Evolutionary conservation across 1,284 basidiomycete species (phyloP).

Genomic region (Fistulinella staudtii): DNA sequence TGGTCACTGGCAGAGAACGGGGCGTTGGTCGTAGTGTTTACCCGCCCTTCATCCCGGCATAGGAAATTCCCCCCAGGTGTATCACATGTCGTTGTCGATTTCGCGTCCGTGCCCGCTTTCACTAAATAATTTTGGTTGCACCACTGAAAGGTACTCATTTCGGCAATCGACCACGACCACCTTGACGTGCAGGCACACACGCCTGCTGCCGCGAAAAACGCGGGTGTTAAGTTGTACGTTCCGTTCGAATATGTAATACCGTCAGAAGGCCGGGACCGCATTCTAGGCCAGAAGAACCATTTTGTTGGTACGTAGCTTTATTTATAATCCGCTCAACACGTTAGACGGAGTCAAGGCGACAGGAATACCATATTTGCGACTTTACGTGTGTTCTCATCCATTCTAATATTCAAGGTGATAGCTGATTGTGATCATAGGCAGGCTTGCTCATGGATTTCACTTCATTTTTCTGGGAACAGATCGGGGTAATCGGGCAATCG

Average conservation of each 20-base stretch:
- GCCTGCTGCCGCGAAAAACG: slow-evolving; percentile 29
- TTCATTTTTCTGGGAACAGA: slow-evolving; percentile 14
- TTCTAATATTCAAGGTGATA: background rate
- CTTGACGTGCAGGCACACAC: slow-evolving; percentile 24
- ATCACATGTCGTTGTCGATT: slow-evolving; percentile 24
- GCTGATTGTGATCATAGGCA: slow-evolving; percentile 4
- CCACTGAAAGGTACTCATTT: slow-evolving; percentile 31
- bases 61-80: slow-evolving; percentile 17
- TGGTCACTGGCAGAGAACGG: slow-evolving; percentile 15
- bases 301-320: slow-evolving; percentile 16
- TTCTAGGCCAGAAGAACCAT: slow-evolving; percentile 12
- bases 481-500: slow-evolving; percentile 21
- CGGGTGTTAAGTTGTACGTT: slow-evolving; percentile 33
- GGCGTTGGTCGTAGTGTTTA: slow-evolving; percentile 13
- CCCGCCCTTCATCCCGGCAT: slow-evolving; percentile 11
- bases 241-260: slow-evolving; percentile 34
- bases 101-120: slow-evolving; percentile 22
- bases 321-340: background rate
- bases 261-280: slow-evolving; percentile 19
- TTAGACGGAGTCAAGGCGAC: slow-evolving; percentile 21
- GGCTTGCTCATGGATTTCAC: slow-evolving; percentile 21
- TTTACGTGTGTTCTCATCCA: slow-evolving; percentile 23
- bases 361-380: slow-evolving; percentile 24
- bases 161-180: slow-evolving; percentile 22
- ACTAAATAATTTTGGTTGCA: slow-evolving; percentile 22